Conservation (phyloP, 2,329 filamentous ascomycete genomes). For the Verticillium klebahnii region DNA sequence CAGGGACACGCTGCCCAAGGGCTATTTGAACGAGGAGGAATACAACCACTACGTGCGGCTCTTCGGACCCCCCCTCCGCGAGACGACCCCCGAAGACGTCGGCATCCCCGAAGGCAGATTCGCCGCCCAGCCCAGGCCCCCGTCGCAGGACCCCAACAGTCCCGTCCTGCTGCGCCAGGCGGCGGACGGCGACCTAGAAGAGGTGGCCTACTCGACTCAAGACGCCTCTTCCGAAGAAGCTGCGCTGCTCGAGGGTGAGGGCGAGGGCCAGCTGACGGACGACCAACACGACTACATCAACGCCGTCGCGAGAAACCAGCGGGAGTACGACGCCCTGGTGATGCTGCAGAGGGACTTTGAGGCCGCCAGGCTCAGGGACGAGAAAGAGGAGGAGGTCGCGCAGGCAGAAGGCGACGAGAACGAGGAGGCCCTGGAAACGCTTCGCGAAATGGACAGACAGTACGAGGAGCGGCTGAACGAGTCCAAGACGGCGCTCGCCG, state of each 20-base stretch:
- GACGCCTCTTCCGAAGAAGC: slow-evolving; percentile 22
- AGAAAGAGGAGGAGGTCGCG: slow-evolving; percentile 18
- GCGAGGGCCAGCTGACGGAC: slow-evolving; percentile 12
- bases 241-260: slow-evolving; percentile 40
- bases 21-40: slow-evolving; percentile 65
- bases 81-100: slow-evolving; percentile 56
- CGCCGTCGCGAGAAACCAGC: slow-evolving; percentile 46
- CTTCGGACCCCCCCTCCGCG: slow-evolving; percentile 70
- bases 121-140: slow-evolving; percentile 9
- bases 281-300: slow-evolving; percentile 35
- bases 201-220: slow-evolving; percentile 44
- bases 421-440: neutral
- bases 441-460: neutral
- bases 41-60: slow-evolving; percentile 72
- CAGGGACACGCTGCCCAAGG: slow-evolving; percentile 70
- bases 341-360: slow-evolving; percentile 56
- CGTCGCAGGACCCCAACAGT: slow-evolving; percentile 9
- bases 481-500: neutral
- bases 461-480: neutral
- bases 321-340: slow-evolving; percentile 50
- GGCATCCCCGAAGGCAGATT: slow-evolving; percentile 35
- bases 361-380: slow-evolving; percentile 26
- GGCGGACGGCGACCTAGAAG: slow-evolving; percentile 55
- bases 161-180: slow-evolving; percentile 47
- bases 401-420: slow-evolving; percentile 5